Evolutionary conservation across 306 rosid species (phyloP).

Genomic region (Dalbergia cultrata): DNA sequence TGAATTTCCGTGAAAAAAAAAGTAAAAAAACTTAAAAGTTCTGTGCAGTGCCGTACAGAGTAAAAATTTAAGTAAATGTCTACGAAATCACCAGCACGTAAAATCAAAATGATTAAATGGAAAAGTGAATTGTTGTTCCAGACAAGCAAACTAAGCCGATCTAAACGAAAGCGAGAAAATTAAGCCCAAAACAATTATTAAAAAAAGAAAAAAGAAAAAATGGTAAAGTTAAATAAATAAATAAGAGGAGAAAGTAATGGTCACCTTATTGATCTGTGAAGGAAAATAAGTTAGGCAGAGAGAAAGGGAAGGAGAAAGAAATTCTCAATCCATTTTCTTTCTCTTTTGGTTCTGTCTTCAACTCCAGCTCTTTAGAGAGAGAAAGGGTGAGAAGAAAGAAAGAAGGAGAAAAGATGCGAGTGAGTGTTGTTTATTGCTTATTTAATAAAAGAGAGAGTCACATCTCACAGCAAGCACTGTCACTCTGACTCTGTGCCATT

Average conservation of each 20-base stretch:
- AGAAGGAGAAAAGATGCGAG: neutral
- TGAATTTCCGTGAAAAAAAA: neutral
- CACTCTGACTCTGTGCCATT: neutral
- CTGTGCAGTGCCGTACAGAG: neutral
- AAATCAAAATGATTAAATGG: neutral
- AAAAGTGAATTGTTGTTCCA: neutral
- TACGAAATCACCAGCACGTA: neutral
- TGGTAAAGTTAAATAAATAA: neutral
- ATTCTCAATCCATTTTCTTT: conserved; percentile 40
- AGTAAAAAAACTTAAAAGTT: neutral
- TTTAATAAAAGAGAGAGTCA: no score
- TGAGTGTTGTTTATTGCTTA: neutral
- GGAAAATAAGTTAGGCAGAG: neutral
- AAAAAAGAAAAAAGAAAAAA: neutral
- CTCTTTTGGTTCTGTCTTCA: conserved; percentile 21
- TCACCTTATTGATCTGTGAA: conserved; percentile 35
- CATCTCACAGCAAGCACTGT: neutral
- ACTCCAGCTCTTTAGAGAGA: conserved; percentile 28
- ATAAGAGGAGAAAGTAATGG: neutral
- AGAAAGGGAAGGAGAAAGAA: conserved; percentile 29
- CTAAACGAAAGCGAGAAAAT: conserved; percentile 30
- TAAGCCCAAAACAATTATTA: neutral
- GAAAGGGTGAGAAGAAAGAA: neutral
- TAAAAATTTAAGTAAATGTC: neutral
- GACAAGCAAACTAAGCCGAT: conserved; percentile 33